Percentiles rank a stretch among this genome's conserved stretches.
Conservation (phyloP, 768 basidiomycete species). For the Trametes elegans region DNA sequence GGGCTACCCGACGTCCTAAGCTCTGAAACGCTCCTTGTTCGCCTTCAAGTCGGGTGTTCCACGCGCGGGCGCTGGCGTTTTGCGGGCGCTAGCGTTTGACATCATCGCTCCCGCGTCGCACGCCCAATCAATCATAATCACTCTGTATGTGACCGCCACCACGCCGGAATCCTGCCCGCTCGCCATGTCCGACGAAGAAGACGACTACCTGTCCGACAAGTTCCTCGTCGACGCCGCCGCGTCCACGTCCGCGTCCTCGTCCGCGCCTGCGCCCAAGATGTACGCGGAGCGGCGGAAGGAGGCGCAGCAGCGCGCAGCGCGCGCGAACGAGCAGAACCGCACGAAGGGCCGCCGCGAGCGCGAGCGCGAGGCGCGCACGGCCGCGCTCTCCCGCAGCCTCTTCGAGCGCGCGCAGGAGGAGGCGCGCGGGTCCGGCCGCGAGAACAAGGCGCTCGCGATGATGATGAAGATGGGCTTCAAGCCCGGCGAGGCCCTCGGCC, state of each 20-base stretch:
- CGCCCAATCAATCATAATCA: no score
- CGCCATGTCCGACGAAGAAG: constrained; percentile 54
- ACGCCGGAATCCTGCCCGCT: not conserved
- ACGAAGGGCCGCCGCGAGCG: constrained; percentile 63
- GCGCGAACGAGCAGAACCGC: constrained; percentile 68
- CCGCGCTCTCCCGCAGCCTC: constrained; percentile 76
- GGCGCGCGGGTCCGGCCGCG: constrained; percentile 42
- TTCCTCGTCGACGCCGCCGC: constrained; percentile 52
- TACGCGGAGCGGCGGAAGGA: constrained; percentile 73
- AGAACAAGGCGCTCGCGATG: constrained; percentile 80
- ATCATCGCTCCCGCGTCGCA: constrained; percentile 11
- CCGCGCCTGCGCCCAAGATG: constrained; percentile 47
- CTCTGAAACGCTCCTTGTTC: no score
- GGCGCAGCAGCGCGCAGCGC: constrained; percentile 50
- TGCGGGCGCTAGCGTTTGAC: no score
- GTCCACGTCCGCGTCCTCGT: constrained; percentile 32
- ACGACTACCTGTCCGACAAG: constrained; percentile 88
- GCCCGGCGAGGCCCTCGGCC: constrained; percentile 76
- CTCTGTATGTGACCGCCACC: not conserved
- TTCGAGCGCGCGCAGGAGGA: constrained; percentile 74
- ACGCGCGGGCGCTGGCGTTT: no score
- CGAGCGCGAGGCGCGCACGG: constrained; percentile 73
- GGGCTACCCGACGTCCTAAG: no score
- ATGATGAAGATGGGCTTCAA: constrained; percentile 96
- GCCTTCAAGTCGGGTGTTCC: not conserved